Evolutionary conservation across 345 rosid genomes (phyloP), one percentile per base, ranked within the genome.

Genomic region (Litchi chinensis): DNA sequence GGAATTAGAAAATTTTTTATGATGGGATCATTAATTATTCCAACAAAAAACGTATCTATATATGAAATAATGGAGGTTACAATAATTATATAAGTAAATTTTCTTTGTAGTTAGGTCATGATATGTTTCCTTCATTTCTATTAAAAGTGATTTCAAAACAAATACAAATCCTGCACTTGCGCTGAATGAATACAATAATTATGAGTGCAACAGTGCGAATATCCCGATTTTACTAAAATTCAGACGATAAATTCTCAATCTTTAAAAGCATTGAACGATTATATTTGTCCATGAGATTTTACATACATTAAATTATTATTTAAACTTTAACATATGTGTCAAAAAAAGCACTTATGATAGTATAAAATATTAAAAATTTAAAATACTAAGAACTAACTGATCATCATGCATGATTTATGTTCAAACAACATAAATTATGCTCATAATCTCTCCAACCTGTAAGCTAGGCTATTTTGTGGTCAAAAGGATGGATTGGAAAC

Each of bases 401-500:
- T n/a, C 37, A 32, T 32, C 37, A 32, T 32, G 37, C 56, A 50
- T 13, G 15, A 50, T 50, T 50, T 50, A 13, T 50, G 56, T 16
- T 13, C 19, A 50, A 50, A 50, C 56, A 26, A 70, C 32, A 70
- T 15, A 46, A 70, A 12, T 2, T 0, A 22, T 8, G 19, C 59
- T 22, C 40, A 32, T 32, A 13, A 24, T 8, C 40, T 24, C n/a
- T 13, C 11, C n/a, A 46, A 7, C 22, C 2, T 32, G 37, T 32
- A 3, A 32, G 37, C 37, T 32, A 2, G 37, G 37, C 2, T 32
- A 32, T 32, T 32, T 1, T 43, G 28, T 24, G 68, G 77, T 74
- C 77, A 74, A 74, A 74, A 74, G 73, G 37, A 21, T 9, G 9
- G 16, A 54, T 66, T 50, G 40, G 50, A 65, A 1, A 41, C 52